These are phyloP conservation scores for Podila minutissima DNA, from an alignment of 192 early-diverging fungal genomes.

Conservation along the genomic window DNA sequence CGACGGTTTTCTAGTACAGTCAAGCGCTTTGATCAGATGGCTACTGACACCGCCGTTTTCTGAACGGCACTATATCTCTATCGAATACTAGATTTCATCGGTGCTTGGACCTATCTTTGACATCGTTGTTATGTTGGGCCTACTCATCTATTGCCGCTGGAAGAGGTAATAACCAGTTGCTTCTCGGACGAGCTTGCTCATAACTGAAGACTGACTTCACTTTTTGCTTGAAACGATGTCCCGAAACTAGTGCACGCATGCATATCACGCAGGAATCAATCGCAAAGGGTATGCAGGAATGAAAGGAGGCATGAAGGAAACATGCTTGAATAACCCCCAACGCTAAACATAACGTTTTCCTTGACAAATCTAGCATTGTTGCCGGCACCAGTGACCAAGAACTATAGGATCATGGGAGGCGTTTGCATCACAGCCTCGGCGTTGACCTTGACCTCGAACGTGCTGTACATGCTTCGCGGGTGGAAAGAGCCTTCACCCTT, in stretches of 20 bases:
- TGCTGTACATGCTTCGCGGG: constrained; percentile 46
- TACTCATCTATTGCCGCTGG: constrained; percentile 37
- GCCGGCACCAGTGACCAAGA: constrained; percentile 30
- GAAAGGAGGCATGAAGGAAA: no score
- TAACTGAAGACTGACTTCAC: background rate
- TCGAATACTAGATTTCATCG: constrained; percentile 30
- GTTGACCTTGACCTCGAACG: constrained; percentile 29
- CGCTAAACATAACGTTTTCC: background rate
- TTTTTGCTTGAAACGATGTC: no score
- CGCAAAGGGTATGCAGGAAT: constrained; percentile 34
- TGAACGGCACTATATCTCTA: no score
- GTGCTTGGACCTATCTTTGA: constrained; percentile 45
- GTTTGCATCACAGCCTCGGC: constrained; percentile 22
- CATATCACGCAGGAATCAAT: constrained; percentile 46
- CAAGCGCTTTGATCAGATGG: no score
- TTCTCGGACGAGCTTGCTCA: background rate
- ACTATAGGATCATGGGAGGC: constrained; percentile 35
- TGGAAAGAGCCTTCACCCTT: constrained; percentile 33
- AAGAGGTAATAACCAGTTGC: constrained; percentile 29
- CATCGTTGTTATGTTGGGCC: constrained; percentile 41
- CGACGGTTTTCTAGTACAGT: no score
- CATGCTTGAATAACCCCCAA: no score
- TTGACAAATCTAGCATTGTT: constrained; percentile 18
- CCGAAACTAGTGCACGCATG: constrained; percentile 19
- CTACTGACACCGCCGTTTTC: no score